A percentile compares a stretch with the other conserved stretches of the same genome.
Conservation (phyloP, 163 green algal species). For the Volvox carteri region DNA sequence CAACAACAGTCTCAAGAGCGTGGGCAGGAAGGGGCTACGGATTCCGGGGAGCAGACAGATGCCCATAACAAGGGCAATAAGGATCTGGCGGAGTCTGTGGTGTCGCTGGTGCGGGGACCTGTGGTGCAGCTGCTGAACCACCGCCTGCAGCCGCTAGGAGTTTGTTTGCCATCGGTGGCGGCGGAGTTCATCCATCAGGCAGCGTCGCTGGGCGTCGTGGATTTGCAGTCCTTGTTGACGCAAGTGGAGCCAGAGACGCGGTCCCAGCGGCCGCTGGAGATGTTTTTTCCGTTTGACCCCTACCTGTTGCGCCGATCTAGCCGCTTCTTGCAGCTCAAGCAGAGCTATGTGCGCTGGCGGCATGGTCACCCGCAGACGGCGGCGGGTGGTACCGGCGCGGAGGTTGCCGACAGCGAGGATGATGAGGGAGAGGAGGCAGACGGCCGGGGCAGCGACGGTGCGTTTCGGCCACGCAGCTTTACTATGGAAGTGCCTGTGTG, state of each 20-base stretch:
- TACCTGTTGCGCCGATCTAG: conserved; percentile 91
- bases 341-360: conserved; percentile 68
- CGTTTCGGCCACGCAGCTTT: too few relatives aligned
- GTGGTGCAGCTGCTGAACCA: conserved; percentile 76
- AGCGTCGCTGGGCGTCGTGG: conserved; percentile 60
- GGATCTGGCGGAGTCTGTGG: conserved; percentile 35
- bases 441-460: conserved; percentile 44
- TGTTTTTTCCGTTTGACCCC: conserved; percentile 97
- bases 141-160: conserved; percentile 77
- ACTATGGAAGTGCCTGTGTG: too few relatives aligned
- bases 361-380: conserved; percentile 49
- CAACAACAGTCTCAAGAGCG: conserved; percentile 15
- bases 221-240: conserved; percentile 54
- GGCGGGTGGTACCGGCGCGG: background rate
- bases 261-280: conserved; percentile 56
- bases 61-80: background rate
- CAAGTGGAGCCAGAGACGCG: conserved; percentile 20
- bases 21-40: background rate
- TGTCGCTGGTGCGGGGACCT: conserved; percentile 54
- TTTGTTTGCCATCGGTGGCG: conserved; percentile 82
- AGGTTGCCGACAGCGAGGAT: background rate
- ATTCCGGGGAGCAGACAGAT: background rate
- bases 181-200: conserved; percentile 86
- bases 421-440: conserved; percentile 15
- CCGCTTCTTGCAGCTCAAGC: conserved; percentile 69